phyloP scores from a whole-genome alignment of 2,329 filamentous ascomycete species.

The Fusarium secorum region DNA sequence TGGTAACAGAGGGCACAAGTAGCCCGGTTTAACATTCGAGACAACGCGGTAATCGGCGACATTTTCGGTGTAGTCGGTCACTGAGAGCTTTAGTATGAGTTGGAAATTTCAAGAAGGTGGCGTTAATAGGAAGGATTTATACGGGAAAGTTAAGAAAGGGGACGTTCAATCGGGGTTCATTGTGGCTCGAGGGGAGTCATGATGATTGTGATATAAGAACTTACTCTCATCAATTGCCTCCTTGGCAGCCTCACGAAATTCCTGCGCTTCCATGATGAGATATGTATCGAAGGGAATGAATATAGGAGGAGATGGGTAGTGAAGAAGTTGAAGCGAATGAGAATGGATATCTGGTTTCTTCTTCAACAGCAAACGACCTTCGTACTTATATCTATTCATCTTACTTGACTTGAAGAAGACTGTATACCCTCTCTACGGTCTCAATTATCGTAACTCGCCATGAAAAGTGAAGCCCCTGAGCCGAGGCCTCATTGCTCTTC shows the following conservation, averaged over 20 bases:
- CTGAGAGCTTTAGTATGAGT: conserved; percentile 52
- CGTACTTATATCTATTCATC: conserved; percentile 7
- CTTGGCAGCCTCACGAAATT: conserved; percentile 80
- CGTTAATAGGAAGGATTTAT: not conserved
- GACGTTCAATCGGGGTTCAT: not conserved
- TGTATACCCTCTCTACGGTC: not conserved
- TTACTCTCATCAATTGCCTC: conserved; percentile 83
- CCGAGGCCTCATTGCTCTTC: not conserved
- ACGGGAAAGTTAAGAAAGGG: not conserved
- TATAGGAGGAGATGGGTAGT: not conserved
- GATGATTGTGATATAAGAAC: conserved; percentile 42
- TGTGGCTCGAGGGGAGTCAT: conserved; percentile 44
- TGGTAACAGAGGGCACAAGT: conserved; percentile 82
- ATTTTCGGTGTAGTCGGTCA: conserved; percentile 83
- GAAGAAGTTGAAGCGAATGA: not conserved
- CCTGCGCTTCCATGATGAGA: conserved; percentile 75
- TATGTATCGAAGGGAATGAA: not conserved
- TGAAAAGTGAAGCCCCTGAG: not conserved
- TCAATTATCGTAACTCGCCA: not conserved
- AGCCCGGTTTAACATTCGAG: conserved; percentile 82
- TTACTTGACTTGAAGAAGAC: not conserved
- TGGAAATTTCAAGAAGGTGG: not conserved
- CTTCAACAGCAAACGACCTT: not conserved
- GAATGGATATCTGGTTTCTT: no score
- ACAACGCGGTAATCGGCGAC: conserved; percentile 76